Evolutionary conservation across 164 flowering plant genomes (phyloP).

Genomic region (Vitis amurensis): DNA sequence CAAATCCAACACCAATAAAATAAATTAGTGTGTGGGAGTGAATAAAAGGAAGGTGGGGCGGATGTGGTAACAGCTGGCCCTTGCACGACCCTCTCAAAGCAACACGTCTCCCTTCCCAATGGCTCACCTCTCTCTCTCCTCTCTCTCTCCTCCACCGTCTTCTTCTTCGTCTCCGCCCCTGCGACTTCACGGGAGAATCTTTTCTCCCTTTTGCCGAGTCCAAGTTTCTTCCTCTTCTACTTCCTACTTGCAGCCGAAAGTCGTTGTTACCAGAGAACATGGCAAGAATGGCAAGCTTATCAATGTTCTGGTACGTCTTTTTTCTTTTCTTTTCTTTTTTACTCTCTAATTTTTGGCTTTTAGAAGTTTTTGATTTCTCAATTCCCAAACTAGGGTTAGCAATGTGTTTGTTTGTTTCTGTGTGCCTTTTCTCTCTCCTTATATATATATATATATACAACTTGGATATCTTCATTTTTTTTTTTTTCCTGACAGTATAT

Average conservation of each 20-base stretch:
- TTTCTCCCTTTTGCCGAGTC: background rate
- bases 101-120: constrained; percentile 32
- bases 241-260: constrained; percentile 41
- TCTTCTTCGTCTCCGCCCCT: constrained; percentile 9
- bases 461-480: background rate
- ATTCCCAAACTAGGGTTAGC: background rate
- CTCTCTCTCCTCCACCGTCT: constrained; percentile 25
- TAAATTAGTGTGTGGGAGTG: background rate
- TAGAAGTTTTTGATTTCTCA: background rate
- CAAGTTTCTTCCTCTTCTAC: constrained; percentile 7
- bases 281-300: constrained; percentile 93
- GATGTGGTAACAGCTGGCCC: constrained; percentile 19
- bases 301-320: constrained; percentile 54
- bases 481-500: background rate
- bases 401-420: background rate
- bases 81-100: constrained; percentile 13
- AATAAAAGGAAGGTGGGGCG: background rate
- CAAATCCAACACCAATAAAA: background rate
- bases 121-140: constrained; percentile 30
- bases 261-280: constrained; percentile 88
- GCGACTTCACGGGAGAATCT: constrained; percentile 12
- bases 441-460: background rate
- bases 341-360: background rate
- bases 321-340: constrained; percentile 5
- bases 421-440: background rate